Evolutionary conservation across 1,284 basidiomycete species (phyloP), one percentile per base, ranked within the genome.

Genomic region (Fomitopsis palustris): DNA sequence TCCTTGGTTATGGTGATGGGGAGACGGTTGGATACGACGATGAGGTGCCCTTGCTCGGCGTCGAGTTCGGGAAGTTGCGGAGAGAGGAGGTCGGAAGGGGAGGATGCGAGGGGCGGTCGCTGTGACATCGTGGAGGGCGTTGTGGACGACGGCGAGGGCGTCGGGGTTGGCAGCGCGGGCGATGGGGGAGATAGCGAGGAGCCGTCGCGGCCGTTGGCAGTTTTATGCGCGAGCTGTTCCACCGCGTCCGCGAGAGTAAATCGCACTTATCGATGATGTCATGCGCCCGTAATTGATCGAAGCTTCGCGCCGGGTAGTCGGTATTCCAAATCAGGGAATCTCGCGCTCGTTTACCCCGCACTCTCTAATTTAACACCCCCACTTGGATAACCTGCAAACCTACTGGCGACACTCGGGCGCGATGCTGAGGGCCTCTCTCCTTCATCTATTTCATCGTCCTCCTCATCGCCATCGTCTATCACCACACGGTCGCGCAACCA

Each of bases 1-100:
- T 96, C 93, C 75, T 93, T 95, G 70, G 79, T 90, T 70, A 96
- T 96, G 47, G 94, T 96, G 62, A 97, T 84, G 27, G 96, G 96
- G 62, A 98, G 87, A 59, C 96, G 88, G 77, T 98, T 98, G 56
- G 93, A 94, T 70, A 98, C 95, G 70, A 98, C 92, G 77, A 98
- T 92, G 78, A 98, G 88, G 64, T 94, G 88, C 60, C 81, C 82
- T 64, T 77, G 78, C 61, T 81, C 74, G 62, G 70, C 70, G 61
- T 62, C 56, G 58, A 78, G 78, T 64, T 72, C 64, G 57, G 71
- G 66, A 7, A 62, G 47, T 39, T 68, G 64, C 31, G 65, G 62
- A 25, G 67, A 54, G 47, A 56, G 56, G 57, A 67, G 56, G 55
- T 61, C 51, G 29, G 62, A 57, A 65, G 72, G 55, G 31, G 69